Evolutionary conservation across 306 rosid genomes (phyloP), one percentile per base, ranked within the genome.

Genomic region (Gleditsia sinensis): DNA sequence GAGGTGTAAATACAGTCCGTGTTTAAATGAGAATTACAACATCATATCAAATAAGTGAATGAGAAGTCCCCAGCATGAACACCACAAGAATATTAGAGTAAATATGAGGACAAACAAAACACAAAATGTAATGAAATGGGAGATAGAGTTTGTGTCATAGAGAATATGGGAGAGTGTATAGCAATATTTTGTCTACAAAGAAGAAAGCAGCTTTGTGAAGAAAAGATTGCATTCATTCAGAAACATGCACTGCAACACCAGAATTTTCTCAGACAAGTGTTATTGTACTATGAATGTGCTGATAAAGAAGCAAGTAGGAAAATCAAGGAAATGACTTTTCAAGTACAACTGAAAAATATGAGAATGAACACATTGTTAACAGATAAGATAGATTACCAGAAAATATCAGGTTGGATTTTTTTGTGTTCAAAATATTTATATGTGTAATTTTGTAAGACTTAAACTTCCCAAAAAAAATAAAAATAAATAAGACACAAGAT

Each of bases 191-290:
- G 40, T 30, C 55, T 40, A 45, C 66, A 37, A 54, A 63, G 32
- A 9, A 4, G 9, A 56, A 67, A 28, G 77, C 48, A 62, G 50
- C 59, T 21, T 36, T 34, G 45, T 66, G 34, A 59, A 21, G 20
- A 59, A 20, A 24, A 4, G 59, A 55, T 46, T 37, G 32, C 82
- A 78, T 39, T 49, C 63, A 39, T 51, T 34, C 66, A 59, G 56
- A 57, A 59, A n/a, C 36, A 69, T 28, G 43, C 27, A 62, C 27
- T 57, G 13, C 25, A 53, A 39, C 56, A 42, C 20, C 66, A 46
- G 61, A 19, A n/a, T n/a, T 19, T 58, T 33, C 75, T 6, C 28
- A 45, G 36, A 67, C 51, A 76, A 43, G 27, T n/a, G 17, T 65
- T 55, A 27, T n/a, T n/a, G n/a, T n/a, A n/a, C n/a, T n/a, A 9